Conservation (phyloP, 2,329 filamentous ascomycete genomes). For the Venturia pyrina region DNA sequence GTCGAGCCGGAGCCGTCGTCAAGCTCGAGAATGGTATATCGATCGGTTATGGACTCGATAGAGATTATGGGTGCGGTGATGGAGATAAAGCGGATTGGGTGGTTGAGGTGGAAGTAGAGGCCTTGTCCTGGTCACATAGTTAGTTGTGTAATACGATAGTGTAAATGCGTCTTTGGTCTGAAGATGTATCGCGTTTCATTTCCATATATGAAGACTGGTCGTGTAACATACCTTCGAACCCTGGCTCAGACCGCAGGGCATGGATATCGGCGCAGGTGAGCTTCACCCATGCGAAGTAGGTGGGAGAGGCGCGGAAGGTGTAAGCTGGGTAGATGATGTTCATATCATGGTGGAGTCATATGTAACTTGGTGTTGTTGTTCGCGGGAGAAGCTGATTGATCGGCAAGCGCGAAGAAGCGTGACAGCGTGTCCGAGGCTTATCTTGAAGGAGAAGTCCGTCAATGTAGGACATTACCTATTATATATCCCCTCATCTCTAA, state of each 20-base stretch:
- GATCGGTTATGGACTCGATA: conserved; percentile 30
- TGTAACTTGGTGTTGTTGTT: not conserved
- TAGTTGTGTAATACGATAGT: not conserved
- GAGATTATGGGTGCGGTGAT: conserved; percentile 36
- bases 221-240: conserved; percentile 39
- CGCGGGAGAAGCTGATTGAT: not conserved
- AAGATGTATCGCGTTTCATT: not conserved
- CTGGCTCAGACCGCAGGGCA: conserved; percentile 34
- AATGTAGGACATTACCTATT: not conserved
- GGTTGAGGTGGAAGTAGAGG: conserved; percentile 46
- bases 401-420: not conserved
- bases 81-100: conserved; percentile 39
- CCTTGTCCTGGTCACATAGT: conserved; percentile 36
- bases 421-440: not conserved
- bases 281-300: conserved; percentile 54
- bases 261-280: conserved; percentile 47
- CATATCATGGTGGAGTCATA: conserved; percentile 10
- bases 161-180: too few species aligned
- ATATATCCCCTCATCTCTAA: not conserved
- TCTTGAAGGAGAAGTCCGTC: not conserved
- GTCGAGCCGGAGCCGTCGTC: conserved; percentile 52
- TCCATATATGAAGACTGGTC: not conserved
- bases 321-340: conserved; percentile 43
- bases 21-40: conserved; percentile 40
- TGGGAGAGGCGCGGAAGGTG: conserved; percentile 51